Evolutionary conservation across 2,329 filamentous ascomycete genomes (phyloP).

Genomic region (Bipolaris oryzae): DNA sequence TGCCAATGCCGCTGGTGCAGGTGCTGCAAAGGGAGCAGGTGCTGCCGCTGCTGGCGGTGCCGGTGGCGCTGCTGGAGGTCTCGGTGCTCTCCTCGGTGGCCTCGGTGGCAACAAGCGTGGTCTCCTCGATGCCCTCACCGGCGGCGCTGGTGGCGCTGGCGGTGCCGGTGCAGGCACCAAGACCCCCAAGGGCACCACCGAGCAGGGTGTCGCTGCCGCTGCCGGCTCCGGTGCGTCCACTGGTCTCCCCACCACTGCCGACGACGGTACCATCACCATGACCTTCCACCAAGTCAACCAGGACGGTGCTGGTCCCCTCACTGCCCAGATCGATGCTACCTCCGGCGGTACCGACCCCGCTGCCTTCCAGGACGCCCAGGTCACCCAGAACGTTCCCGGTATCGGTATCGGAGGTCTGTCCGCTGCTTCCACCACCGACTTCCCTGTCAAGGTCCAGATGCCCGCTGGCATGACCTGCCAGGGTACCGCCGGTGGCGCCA

Average conservation of each 20-base stretch:
- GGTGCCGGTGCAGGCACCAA: conserved; percentile 51
- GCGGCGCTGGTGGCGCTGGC: conserved; percentile 17
- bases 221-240: conserved; percentile 60
- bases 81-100: neutral
- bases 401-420: conserved; percentile 63
- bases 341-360: conserved; percentile 66
- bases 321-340: conserved; percentile 65
- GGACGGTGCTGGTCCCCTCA: conserved; percentile 69
- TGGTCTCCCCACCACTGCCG: conserved; percentile 66
- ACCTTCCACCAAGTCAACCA: conserved; percentile 74
- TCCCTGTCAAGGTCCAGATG: conserved; percentile 69
- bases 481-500: conserved; percentile 62
- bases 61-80: conserved; percentile 5
- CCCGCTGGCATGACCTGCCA: conserved; percentile 70
- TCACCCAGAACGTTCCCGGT: conserved; percentile 67
- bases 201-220: conserved; percentile 61
- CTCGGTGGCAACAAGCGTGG: conserved; percentile 26
- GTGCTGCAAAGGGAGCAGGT: too few relatives aligned
- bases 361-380: conserved; percentile 65
- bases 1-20: conserved; percentile 51
- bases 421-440: conserved; percentile 65
- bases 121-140: conserved; percentile 34
- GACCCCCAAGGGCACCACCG: conserved; percentile 54
- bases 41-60: neutral
- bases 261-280: conserved; percentile 67